Evolutionary conservation across 2,329 filamentous ascomycete species (phyloP).

Genomic region (Fonsecaea nubica): DNA sequence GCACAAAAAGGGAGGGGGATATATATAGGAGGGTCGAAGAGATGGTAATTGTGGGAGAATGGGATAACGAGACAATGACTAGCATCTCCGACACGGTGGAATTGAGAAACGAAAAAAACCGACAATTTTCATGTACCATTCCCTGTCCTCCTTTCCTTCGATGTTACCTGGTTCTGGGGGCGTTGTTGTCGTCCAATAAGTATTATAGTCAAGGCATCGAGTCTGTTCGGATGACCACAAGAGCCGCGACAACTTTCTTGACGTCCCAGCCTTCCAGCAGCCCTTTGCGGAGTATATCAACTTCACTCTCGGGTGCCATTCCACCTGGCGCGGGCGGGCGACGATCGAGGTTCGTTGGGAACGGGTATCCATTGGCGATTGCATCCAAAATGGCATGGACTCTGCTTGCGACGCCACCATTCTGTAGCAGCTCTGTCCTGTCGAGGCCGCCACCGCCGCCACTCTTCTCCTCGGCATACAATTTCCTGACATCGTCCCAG

Average conservation of each 20-base stretch:
- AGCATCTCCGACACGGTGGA: not conserved
- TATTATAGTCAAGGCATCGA: slow-evolving; percentile 37
- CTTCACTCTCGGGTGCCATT: slow-evolving; percentile 67
- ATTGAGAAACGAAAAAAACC: not conserved
- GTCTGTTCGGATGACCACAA: slow-evolving; percentile 50
- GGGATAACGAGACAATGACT: not conserved
- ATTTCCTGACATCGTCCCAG: slow-evolving; percentile 57
- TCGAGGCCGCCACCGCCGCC: not conserved
- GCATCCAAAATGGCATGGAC: slow-evolving; percentile 58
- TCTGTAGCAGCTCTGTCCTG: slow-evolving; percentile 46
- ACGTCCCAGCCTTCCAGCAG: slow-evolving; percentile 53
- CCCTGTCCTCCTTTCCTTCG: slow-evolving; percentile 3
- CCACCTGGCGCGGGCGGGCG: slow-evolving; percentile 62
- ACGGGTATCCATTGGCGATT: slow-evolving; percentile 66
- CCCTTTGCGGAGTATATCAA: slow-evolving; percentile 57
- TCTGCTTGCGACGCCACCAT: slow-evolving; percentile 56
- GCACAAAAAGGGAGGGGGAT: too few species aligned
- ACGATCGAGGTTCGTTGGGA: slow-evolving; percentile 67
- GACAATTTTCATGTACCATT: not conserved
- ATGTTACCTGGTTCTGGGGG: too few species aligned
- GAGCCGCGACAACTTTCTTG: slow-evolving; percentile 50
- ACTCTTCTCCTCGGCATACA: slow-evolving; percentile 1
- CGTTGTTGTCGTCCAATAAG: too few species aligned
- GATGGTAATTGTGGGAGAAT: too few species aligned
- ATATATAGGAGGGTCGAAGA: too few species aligned